Percentiles rank a stretch among this genome's conserved stretches.
Conservation (phyloP, 2,329 filamentous ascomycete genomes). For the Trichoderma sp. region DNA sequence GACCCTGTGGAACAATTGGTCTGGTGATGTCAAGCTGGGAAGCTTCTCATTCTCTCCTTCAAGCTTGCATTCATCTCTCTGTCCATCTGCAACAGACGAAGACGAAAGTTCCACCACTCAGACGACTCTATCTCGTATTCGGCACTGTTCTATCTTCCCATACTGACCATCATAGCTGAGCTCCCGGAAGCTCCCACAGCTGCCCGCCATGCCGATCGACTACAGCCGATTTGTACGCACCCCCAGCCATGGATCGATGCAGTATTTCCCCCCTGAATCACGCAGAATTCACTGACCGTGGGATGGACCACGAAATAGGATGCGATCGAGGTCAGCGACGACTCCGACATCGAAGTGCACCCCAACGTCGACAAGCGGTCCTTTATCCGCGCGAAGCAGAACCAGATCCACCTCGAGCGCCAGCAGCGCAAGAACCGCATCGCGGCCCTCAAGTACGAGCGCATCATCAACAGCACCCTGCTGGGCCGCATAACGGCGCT, state of each 20-base stretch:
- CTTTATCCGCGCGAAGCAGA: constrained; percentile 97
- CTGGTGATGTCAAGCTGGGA: constrained; percentile 1
- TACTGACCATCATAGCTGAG: not conserved
- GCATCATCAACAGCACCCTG: constrained; percentile 88
- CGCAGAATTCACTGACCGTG: constrained; percentile 14
- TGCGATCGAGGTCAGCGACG: constrained; percentile 92
- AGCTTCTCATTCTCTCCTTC: not conserved
- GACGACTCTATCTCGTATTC: not conserved
- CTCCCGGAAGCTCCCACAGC: constrained; percentile 21
- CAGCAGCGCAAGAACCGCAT: constrained; percentile 85
- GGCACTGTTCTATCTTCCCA: not conserved
- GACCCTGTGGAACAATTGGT: not conserved
- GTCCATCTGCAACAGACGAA: no score
- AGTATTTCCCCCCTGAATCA: not conserved
- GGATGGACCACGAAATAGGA: constrained; percentile 55
- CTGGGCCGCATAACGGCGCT: constrained; percentile 80
- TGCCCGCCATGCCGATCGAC: constrained; percentile 52
- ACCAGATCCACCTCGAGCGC: constrained; percentile 92
- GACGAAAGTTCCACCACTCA: no score
- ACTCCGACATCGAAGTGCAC: constrained; percentile 97
- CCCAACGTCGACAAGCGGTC: constrained; percentile 98
- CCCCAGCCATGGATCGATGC: not conserved
- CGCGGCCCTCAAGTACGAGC: constrained; percentile 87
- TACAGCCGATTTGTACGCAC: constrained; percentile 69
- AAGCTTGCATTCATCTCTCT: not conserved